Base-by-base conservation (phyloP, 306 rosid species). In the Chamaecrista fasciculata region DNA sequence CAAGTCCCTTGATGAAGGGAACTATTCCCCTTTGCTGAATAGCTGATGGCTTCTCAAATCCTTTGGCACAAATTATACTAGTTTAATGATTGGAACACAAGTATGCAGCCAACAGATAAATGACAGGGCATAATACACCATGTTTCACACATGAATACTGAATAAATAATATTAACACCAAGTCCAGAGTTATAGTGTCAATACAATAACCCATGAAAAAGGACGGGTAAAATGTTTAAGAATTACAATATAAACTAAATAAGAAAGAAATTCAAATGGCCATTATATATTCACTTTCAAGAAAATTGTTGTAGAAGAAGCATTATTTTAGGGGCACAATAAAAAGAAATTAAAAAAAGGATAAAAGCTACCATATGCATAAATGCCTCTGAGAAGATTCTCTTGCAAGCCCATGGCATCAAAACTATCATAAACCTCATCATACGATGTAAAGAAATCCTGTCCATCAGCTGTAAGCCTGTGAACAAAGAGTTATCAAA, bases 1-100 rank as follows among this genome's bases (percentile, higher is more conserved):
- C 96, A 67, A 89, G 96, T 60, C 93, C 93, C 85, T 83, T 83
- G 74, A 84, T 75, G 81, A 87, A 89, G 53, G 96, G 91, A 74
- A 89, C 96, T 44, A 89, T 89, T 73, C 96, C 96, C 70, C 93
- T 81, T 66, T 90, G 96, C 86, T 90, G 93, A 83, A 90, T 90
- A 52, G 93, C 91, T 7, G 96, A 90, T 11, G 96, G 96, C 58
- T 89, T 89, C 79, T 89, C 96, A n/a, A 89, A 89, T 76, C 93
- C 93, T 87, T 73, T 19, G 72, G 18, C 67, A 52, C 12, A 53
- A 67, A 75, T 29, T 6, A 69, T 15, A 31, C 37, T 21, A 33
- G 31, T 24, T 33, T 23, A 67, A 77, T 42, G 2, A 56, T 60
- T 49, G 55, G 18, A 49, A 14, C 39, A 24, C 43, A 46, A 14